A percentile compares a stretch with the other conserved stretches of the same genome.
Conservation (phyloP, 2,329 filamentous ascomycete genomes). For the Gaeumannomyces tritici region DNA sequence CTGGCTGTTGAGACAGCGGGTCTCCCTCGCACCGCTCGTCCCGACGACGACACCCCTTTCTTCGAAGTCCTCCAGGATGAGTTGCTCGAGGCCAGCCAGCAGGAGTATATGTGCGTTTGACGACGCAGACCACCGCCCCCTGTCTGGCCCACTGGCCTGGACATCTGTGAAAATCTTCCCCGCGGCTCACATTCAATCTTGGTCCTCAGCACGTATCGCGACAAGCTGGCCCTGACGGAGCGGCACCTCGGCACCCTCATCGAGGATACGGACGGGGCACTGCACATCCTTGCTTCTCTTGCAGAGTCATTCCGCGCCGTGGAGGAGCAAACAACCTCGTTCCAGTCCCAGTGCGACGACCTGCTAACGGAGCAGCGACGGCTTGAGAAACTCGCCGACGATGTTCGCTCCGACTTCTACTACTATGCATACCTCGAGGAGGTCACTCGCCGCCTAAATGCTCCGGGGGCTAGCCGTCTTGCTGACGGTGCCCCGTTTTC, state of each 20-base stretch:
- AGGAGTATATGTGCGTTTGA: constrained; percentile 65
- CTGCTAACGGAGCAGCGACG: constrained; percentile 74
- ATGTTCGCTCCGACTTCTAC: constrained; percentile 80
- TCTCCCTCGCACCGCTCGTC: constrained; percentile 3
- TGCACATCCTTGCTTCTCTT: constrained; percentile 67
- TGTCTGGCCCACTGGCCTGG: neutral
- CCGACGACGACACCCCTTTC: constrained; percentile 14
- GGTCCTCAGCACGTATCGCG: constrained; percentile 51
- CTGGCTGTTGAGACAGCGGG: constrained; percentile 26
- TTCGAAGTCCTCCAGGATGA: constrained; percentile 55
- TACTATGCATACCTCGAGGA: constrained; percentile 93
- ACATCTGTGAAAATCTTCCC: neutral
- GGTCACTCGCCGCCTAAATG: constrained; percentile 82
- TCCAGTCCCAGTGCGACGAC: constrained; percentile 85
- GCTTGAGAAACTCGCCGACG: constrained; percentile 68
- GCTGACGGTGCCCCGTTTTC: constrained; percentile 79
- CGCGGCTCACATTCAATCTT: constrained; percentile 17
- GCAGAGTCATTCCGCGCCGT: constrained; percentile 82
- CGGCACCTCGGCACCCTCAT: constrained; percentile 74
- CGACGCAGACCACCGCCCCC: neutral
- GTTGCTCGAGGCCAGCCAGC: constrained; percentile 72
- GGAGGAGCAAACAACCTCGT: constrained; percentile 83
- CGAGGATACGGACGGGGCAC: constrained; percentile 63
- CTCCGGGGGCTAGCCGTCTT: constrained; percentile 76
- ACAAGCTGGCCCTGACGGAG: constrained; percentile 70